Conservation (phyloP, 768 basidiomycete genomes). For the Lactifluus subvellereus region DNA sequence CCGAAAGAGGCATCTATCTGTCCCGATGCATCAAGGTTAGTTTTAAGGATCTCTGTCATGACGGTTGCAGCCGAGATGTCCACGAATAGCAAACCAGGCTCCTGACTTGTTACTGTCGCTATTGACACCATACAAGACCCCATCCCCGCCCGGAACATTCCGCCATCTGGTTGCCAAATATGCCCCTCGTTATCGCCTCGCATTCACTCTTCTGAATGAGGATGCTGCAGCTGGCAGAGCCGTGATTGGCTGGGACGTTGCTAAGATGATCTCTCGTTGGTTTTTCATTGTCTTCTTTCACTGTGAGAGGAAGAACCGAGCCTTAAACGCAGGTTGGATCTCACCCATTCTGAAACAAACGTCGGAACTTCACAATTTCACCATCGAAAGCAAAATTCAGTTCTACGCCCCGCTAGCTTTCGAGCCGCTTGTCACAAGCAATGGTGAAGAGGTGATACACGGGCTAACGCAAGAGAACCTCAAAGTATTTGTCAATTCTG, state of each 20-base stretch:
- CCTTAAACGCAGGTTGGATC: slow-evolving; percentile 51
- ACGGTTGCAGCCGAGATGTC: slow-evolving; percentile 1
- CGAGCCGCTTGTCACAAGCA: slow-evolving; percentile 41
- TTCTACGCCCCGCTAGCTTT: slow-evolving; percentile 89
- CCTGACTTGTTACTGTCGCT: slow-evolving; percentile 37
- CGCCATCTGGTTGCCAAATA: slow-evolving; percentile 63
- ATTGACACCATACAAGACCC: slow-evolving; percentile 37
- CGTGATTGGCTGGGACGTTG: slow-evolving; percentile 68
- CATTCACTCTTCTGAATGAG: slow-evolving; percentile 92
- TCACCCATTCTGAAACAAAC: slow-evolving; percentile 58
- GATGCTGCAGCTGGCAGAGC: slow-evolving; percentile 63
- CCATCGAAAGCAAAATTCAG: slow-evolving; percentile 91
- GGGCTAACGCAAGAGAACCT: slow-evolving; percentile 75
- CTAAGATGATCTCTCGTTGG: slow-evolving; percentile 57
- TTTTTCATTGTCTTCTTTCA: slow-evolving; percentile 15
- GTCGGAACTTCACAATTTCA: slow-evolving; percentile 76
- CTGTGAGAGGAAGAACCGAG: slow-evolving; percentile 8
- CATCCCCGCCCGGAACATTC: slow-evolving; percentile 39
- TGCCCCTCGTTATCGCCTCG: slow-evolving; percentile 73
- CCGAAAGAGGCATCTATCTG: slow-evolving; percentile 16
- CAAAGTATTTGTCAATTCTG: slow-evolving; percentile 92
- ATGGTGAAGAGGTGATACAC: slow-evolving; percentile 38
- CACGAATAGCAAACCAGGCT: slow-evolving; percentile 11
- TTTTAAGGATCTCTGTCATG: not conserved
- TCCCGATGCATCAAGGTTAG: slow-evolving; percentile 20